Percentiles rank a stretch among this genome's conserved stretches.
These are phyloP conservation scores for Wickerhamiella cacticola DNA, from an alignment of 805 yeast species.

Conservation along the genomic window DNA sequence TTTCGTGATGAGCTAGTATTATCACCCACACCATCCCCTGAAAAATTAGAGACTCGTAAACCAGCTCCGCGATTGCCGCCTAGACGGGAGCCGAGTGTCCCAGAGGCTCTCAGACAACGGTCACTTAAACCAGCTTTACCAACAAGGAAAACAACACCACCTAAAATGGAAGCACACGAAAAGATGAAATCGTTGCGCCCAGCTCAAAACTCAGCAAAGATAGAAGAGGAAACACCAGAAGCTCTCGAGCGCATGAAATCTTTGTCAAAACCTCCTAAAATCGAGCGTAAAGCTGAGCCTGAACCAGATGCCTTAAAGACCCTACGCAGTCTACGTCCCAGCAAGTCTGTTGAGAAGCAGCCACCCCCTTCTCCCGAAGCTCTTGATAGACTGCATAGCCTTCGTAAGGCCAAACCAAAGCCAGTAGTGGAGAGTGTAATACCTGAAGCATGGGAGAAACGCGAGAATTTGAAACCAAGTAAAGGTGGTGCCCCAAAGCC, in stretches of 20 bases:
- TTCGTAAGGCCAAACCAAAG: conserved; percentile 7
- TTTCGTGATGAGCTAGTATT: conserved; percentile 5
- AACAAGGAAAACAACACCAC: not conserved
- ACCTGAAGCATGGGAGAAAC: conserved; percentile 2
- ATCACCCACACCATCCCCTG: not conserved
- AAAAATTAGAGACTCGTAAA: not conserved
- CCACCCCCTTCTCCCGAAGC: conserved; percentile 11
- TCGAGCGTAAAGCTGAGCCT: not conserved
- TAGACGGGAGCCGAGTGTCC: conserved; percentile 4
- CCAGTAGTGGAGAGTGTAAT: not conserved
- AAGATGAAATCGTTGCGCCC: conserved; percentile 3
- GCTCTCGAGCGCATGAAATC: conserved; percentile 9
- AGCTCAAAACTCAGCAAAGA: not conserved
- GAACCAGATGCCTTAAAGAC: not conserved
- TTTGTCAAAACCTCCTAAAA: not conserved
- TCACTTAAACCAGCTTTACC: conserved; percentile 3
- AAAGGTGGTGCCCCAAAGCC: conserved; percentile 3
- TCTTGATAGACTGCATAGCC: conserved; percentile 4
- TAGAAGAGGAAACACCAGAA: not conserved
- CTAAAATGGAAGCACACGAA: conserved; percentile 6
- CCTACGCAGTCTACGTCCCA: conserved; percentile 1
- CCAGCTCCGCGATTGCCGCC: not conserved
- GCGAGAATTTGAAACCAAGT: not conserved
- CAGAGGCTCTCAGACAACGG: conserved; percentile 3
- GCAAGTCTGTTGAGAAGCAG: conserved; percentile 1